Evolutionary conservation across 495 filamentous ascomycete species (phyloP).

Genomic region (Clohesyomyces aquaticus): DNA sequence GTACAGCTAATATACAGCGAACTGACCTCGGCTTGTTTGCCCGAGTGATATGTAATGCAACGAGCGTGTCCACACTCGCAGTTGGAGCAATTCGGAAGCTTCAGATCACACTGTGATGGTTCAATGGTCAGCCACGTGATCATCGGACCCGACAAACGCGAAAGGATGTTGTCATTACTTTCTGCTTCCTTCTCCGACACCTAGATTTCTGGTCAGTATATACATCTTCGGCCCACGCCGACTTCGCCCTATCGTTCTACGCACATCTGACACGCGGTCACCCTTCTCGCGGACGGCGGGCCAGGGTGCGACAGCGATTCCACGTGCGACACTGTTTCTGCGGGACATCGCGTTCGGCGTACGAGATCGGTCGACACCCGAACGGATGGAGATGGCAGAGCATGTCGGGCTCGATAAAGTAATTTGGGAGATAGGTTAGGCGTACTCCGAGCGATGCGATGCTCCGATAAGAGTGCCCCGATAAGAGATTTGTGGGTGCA

Average conservation of each 20-base stretch:
- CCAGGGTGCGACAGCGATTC: no score
- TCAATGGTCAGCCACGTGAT: not conserved
- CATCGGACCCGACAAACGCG: not conserved
- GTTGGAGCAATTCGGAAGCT: constrained; percentile 40
- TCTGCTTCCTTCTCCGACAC: constrained; percentile 25
- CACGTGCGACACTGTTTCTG: no score
- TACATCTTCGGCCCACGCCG: not conserved
- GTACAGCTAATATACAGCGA: not conserved
- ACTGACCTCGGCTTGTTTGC: constrained; percentile 40
- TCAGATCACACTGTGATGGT: constrained; percentile 42
- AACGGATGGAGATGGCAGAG: no score
- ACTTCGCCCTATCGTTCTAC: not conserved
- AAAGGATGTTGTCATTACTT: not conserved
- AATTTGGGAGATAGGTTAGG: no score
- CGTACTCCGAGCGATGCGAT: no score
- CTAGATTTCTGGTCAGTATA: constrained; percentile 1
- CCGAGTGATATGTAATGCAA: constrained; percentile 40
- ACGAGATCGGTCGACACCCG: no score
- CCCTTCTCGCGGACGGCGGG: no score
- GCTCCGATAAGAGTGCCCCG: no score
- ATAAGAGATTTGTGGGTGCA: no score
- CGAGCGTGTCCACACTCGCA: constrained; percentile 38
- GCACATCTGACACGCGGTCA: constrained; percentile 18
- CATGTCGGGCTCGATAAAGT: no score
- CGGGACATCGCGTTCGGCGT: no score